Base-by-base conservation (phyloP, 352 stramenopile genomes). In the Phytopythium ostracodes region DNA sequence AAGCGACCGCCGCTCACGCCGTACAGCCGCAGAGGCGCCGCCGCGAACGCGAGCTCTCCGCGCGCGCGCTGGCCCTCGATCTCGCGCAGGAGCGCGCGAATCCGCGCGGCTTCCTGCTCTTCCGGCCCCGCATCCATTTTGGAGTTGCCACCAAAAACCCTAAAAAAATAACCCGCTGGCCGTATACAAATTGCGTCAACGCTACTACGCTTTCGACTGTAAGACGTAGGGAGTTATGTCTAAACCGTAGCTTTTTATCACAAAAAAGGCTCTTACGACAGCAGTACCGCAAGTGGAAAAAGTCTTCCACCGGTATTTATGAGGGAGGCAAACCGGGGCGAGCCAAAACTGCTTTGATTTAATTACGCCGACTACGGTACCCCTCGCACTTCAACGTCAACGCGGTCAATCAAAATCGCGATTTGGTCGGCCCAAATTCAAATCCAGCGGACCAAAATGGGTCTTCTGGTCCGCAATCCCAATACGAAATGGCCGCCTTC, bases 21-120 rank as follows among this genome's bases (percentile, higher is more conserved):
- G 54, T 82, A 88, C 22, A 88, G 55, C 12, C 79, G 68, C 55
- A 87, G 59, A 22, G 72, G 71, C 8, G 43, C 59, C 25, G 67
- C 33, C 31, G 53, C 59, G 58, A 69, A 47, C 1, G 64, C 49
- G 2, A 75, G 55, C 31, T 54, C 43, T 27, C 73, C 68, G 12
- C 63, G 44, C 17, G 54, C 55, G 50, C 70, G 72, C 55, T 75
- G 70, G 9, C 59, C 64, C 63, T 77, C 65, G 22, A 86, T 55
- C 27, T 50, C 66, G 52, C 62, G 56, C 51, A 85, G 46, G 46
- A 69, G 62, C 54, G 70, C 67, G 36, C 68, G 70, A 38, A 85
- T 79, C 18, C 60, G 72, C n/a, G 60, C 56, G 58, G 53, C 66
- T 44, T 79, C 66, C 25, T n/a, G 31, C 42, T 59, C 60, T 35